Percentiles rank a stretch among this genome's conserved stretches.
phyloP scores from a whole-genome alignment of 257 asterid species.

The Fraxinus quadrangulata region DNA sequence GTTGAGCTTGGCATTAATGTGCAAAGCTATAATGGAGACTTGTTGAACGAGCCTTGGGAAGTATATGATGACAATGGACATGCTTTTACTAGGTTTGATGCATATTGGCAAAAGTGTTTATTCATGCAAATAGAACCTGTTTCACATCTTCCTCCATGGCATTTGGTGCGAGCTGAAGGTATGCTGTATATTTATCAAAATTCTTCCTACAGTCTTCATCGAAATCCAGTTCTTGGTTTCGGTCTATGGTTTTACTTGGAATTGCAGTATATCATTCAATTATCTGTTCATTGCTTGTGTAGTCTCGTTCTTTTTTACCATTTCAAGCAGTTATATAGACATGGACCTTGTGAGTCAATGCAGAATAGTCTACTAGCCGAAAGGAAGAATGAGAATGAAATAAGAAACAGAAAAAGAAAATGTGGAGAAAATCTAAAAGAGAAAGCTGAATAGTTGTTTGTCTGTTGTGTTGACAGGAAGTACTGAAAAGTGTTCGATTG shows the following conservation, averaged over 20 bases:
- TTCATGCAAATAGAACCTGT: conserved; percentile 54
- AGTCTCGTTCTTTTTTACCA: conserved; percentile 6
- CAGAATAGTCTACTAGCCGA: background rate
- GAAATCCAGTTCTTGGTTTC: background rate
- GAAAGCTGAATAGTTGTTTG: background rate
- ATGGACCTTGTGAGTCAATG: too few species aligned
- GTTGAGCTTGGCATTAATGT: conserved; percentile 66
- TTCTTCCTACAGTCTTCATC: background rate
- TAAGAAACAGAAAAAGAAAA: background rate
- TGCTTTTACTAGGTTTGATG: conserved; percentile 61
- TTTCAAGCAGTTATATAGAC: too few species aligned
- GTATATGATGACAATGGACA: conserved; percentile 60
- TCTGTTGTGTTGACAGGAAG: conserved; percentile 43
- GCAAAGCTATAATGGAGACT: conserved; percentile 72
- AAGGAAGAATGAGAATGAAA: background rate
- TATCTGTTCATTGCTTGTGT: background rate
- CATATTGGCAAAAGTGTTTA: conserved; percentile 79
- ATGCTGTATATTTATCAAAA: conserved; percentile 7
- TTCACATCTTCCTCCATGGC: conserved; percentile 77
- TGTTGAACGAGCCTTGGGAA: conserved; percentile 91
- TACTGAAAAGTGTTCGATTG: conserved; percentile 45
- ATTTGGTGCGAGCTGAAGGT: conserved; percentile 60
- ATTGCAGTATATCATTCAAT: background rate
- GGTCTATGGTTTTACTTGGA: background rate
- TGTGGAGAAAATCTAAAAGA: background rate